A percentile compares a stretch with the other conserved stretches of the same genome.
Evolutionary conservation across 352 stramenopile species (phyloP).

Genomic region (Pythium folliculosum): DNA sequence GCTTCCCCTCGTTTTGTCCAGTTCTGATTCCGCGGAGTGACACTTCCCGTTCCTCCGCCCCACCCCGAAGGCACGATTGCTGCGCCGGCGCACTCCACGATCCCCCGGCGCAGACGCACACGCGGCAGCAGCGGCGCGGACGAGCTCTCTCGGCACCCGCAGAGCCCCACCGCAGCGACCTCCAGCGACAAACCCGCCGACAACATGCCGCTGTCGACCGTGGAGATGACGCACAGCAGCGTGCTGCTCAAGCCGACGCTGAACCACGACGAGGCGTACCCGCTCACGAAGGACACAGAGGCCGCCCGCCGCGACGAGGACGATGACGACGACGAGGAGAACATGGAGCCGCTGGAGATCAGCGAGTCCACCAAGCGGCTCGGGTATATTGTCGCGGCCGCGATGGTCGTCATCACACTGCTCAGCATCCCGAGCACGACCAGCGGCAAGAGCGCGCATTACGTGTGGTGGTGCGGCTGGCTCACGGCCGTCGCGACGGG

Average conservation of each 20-base stretch:
- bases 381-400: constrained; percentile 50
- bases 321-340: constrained; percentile 20
- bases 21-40: too few species aligned
- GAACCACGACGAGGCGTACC: constrained; percentile 9
- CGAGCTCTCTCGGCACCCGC: not conserved
- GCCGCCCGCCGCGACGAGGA: constrained; percentile 12
- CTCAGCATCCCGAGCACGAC: constrained; percentile 54
- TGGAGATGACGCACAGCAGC: constrained; percentile 1
- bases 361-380: constrained; percentile 29
- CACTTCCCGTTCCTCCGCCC: not conserved
- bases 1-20: not conserved
- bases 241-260: not conserved
- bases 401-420: constrained; percentile 64
- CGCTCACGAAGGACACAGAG: constrained; percentile 8
- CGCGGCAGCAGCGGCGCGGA: not conserved
- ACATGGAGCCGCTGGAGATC: constrained; percentile 27
- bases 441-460: constrained; percentile 63
- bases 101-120: constrained; percentile 5
- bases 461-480: constrained; percentile 98
- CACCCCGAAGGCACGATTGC: constrained; percentile 6
- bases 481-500: constrained; percentile 96
- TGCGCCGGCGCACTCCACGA: constrained; percentile 3
- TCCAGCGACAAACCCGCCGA: not conserved
- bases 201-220: not conserved
- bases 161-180: not conserved